Base-by-base conservation (phyloP, 2,329 filamentous ascomycete genomes). In the Colletotrichum cordylinicola region DNA sequence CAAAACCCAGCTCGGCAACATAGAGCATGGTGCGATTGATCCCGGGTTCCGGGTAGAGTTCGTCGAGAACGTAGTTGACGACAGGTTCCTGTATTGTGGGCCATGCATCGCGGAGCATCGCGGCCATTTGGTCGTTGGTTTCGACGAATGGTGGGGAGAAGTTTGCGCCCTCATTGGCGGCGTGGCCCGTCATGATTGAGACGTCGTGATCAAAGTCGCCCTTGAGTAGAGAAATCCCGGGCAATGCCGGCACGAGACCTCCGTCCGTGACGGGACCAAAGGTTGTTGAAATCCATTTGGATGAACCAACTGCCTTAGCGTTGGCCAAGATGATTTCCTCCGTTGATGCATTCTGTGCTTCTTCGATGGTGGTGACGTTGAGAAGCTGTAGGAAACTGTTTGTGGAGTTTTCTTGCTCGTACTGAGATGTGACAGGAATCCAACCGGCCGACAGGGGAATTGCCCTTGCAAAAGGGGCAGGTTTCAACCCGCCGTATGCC, bases 161-260 rank as follows among this genome's bases (percentile, higher is more conserved):
- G 4, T 76, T 74, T 15, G 82, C 78, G 7, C 86, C 88, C 83
- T 91, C 90, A 77, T 91, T 86, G 5, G 87, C 87, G 73, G 88
- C 90, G 80, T 88, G 78, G 18, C 79, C 76, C 3, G 77, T 66
- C 67, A 81, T 77, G 37, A 80, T 18, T 4, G 73, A 67, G 18
- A 77, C 62, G 15, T 55, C 33, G n/a, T 29, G 33, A 2, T 75
- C 37, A 29, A 52, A 78, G 9, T 65, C 21, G 9, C 70, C 72
- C 37, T 76, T 69, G 4, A 71, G 48, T 13, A 78, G 35, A 16
- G 76, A 37, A 33, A 76, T 76, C 10, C 73, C 24, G 18, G 77
- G 70, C 8, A 76, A 39, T 21, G 67, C 76, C 6, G 73, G 76
- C n/a, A 67, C 73, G 27, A 77, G 72, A 9, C 60, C 33, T 8